These are phyloP conservation scores for Raphanus raphanistrum DNA, from an alignment of 345 rosid species.

Conservation along the genomic window DNA sequence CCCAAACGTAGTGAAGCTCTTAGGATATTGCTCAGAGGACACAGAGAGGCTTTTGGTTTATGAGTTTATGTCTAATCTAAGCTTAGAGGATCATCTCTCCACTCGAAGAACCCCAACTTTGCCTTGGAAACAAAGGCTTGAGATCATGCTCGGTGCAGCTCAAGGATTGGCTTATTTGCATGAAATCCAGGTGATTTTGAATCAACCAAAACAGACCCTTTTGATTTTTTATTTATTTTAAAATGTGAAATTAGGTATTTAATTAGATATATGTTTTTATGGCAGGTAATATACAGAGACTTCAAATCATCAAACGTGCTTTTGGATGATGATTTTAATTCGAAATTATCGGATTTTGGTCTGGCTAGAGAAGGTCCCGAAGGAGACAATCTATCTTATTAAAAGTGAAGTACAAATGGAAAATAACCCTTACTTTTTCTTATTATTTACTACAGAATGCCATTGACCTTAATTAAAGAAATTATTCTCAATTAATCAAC, in stretches of 20 bases:
- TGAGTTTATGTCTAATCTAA: conserved; percentile 74
- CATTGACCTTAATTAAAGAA: too few species aligned
- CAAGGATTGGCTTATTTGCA: conserved; percentile 86
- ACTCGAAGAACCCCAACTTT: conserved; percentile 35
- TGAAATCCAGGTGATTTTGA: conserved; percentile 28
- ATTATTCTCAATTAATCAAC: too few species aligned
- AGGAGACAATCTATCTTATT: conserved; percentile 40
- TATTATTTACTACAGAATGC: too few species aligned
- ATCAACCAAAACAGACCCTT: neutral
- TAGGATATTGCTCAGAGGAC: conserved; percentile 74
- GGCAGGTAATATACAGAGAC: conserved; percentile 88
- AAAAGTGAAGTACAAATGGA: too few species aligned
- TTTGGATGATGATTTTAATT: conserved; percentile 55
- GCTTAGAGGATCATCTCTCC: conserved; percentile 87
- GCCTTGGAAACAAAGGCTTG: conserved; percentile 75
- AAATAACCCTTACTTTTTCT: too few species aligned
- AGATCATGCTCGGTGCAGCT: conserved; percentile 89
- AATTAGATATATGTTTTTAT: neutral
- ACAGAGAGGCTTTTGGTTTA: conserved; percentile 74
- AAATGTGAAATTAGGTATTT: neutral
- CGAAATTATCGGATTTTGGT: conserved; percentile 93
- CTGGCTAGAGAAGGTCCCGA: conserved; percentile 95
- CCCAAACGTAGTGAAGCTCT: conserved; percentile 81
- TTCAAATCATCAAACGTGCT: conserved; percentile 90
- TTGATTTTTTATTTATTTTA: neutral